Conservation (phyloP, 176 grass and related monocot genomes). For the Dendrocalamus sinicus region DNA sequence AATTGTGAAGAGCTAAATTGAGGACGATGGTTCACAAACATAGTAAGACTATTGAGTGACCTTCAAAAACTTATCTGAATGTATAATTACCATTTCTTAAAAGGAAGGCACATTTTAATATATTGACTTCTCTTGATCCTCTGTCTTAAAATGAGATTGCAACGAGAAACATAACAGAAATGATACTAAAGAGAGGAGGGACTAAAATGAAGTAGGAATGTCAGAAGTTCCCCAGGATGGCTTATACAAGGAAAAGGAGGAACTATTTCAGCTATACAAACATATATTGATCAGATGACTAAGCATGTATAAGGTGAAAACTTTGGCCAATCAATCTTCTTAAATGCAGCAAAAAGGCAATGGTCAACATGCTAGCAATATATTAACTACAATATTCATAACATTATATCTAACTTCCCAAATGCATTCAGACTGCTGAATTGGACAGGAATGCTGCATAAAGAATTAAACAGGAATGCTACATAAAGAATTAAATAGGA, state of each 20-base stretch:
- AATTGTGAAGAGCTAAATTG: neutral
- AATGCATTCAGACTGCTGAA: slow-evolving; percentile 20
- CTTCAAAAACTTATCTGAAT: slow-evolving; percentile 4
- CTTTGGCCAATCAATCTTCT: neutral
- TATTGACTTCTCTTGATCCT: neutral
- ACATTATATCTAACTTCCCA: neutral
- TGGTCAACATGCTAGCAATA: neutral
- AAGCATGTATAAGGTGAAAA: neutral
- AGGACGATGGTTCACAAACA: slow-evolving; percentile 14
- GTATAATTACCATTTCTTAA: neutral
- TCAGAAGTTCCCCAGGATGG: neutral
- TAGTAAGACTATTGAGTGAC: neutral
- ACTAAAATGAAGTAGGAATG: neutral
- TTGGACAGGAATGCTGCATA: neutral
- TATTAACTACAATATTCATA: neutral
- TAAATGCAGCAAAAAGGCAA: neutral
- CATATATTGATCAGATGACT: slow-evolving; percentile 5
- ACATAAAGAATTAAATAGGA: no score
- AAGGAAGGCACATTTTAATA: neutral
- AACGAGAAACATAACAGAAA: slow-evolving; percentile 16
- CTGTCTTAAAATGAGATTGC: slow-evolving; percentile 13
- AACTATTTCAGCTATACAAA: neutral
- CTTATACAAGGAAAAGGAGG: neutral
- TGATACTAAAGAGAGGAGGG: slow-evolving; percentile 1
- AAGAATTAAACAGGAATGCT: neutral